Base-by-base conservation (phyloP, 129 eudicot genomes). In the Rutidosis leptorrhynchoides region DNA sequence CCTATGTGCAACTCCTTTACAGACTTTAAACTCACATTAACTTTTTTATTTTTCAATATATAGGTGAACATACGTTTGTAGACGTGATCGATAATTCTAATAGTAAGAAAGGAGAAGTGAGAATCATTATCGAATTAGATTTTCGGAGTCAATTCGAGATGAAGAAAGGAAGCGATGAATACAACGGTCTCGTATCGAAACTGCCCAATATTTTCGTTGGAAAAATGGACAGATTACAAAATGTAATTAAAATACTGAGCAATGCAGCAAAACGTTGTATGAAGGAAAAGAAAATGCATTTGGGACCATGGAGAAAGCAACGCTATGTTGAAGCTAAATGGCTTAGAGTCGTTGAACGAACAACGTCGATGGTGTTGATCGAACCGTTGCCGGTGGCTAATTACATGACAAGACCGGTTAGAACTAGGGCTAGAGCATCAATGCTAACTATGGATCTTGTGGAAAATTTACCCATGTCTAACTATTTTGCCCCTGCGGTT, bases 221-320 rank as follows among this genome's bases (percentile, higher is more conserved):
- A 12, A 91, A 91, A 74, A 69, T 83, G 5, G 96, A 87, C 40
- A 75, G 97, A 71, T 60, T 91, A 16, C 29, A 66, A 61, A 59
- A 69, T n/a, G 11, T 87, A 56, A 68, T 82, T 11, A 87, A 83
- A 52, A 85, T 85, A 6, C 7, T 85, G 14, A 87, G 96, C 52
- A 73, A 69, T 17, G 96, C 97, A 0, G 94, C 96, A 0, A 91
- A 91, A 70, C 69, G 79, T 69, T 91, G 97, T 77, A 87, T 87
- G 94, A 87, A 81, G 81, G 96, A 87, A 58, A 87, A 81, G 76
- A 91, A 87, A 46, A 87, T 91, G 96, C 97, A 91, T 82, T 40
- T 91, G 83, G 96, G 82, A 0, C 97, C 97, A 1, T 91, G 97
- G 97, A 79, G 97, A 68, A 91, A 87, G 62, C 86, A 74, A 15